Evolutionary conservation across 805 yeast species (phyloP).

Genomic region (Schwanniomyces vanrijiae): DNA sequence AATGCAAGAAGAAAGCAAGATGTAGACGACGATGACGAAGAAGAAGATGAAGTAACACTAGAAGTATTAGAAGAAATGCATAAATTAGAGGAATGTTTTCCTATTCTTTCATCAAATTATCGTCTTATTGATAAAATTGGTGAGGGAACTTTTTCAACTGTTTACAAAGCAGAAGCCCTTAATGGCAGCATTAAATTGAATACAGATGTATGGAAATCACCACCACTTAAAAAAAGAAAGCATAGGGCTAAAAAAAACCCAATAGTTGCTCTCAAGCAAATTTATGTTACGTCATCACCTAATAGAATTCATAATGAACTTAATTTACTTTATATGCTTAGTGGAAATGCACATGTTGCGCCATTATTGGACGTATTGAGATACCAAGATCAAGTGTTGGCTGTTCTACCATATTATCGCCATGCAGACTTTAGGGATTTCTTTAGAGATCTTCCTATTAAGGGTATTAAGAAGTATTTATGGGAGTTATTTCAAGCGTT

Average conservation of each 20-base stretch:
- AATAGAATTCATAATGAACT: slow-evolving; percentile 87
- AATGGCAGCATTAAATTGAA: slow-evolving; percentile 38
- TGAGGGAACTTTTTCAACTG: slow-evolving; percentile 66
- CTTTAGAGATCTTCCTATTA: slow-evolving; percentile 73
- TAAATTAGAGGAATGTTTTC: slow-evolving; percentile 53
- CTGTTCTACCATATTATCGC: slow-evolving; percentile 86
- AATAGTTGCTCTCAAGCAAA: slow-evolving; percentile 85
- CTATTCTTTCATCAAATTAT: slow-evolving; percentile 48
- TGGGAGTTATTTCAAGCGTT: slow-evolving; percentile 76
- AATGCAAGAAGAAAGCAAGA: background rate
- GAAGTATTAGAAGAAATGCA: slow-evolving; percentile 61
- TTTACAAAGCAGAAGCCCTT: slow-evolving; percentile 59
- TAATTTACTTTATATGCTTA: slow-evolving; percentile 65
- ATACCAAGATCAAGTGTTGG: slow-evolving; percentile 87
- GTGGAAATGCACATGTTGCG: slow-evolving; percentile 74
- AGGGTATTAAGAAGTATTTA: slow-evolving; percentile 80
- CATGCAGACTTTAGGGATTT: slow-evolving; percentile 90
- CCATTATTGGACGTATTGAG: slow-evolving; percentile 88
- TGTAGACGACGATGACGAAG: slow-evolving; percentile 5
- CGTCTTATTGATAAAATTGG: slow-evolving; percentile 59
- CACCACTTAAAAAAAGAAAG: slow-evolving; percentile 35
- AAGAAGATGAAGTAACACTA: slow-evolving; percentile 46
- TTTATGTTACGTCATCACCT: slow-evolving; percentile 94
- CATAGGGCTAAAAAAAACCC: slow-evolving; percentile 28
- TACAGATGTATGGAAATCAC: slow-evolving; percentile 45